Evolutionary conservation across 2,329 filamentous ascomycete genomes (phyloP).

Genomic region (Colletotrichum sp.): DNA sequence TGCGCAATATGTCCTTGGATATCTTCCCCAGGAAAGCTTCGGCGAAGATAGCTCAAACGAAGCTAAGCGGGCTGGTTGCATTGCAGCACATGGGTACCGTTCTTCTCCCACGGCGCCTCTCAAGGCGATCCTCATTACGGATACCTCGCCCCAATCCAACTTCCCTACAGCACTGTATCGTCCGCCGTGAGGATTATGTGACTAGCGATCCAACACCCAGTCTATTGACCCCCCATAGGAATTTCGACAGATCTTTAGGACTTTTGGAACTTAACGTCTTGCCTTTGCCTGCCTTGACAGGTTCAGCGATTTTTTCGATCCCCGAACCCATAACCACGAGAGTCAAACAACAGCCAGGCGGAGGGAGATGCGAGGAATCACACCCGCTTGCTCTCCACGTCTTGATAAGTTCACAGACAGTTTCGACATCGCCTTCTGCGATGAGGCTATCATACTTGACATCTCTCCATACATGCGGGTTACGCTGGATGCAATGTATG

Average conservation of each 20-base stretch:
- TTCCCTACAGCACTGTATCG: background rate
- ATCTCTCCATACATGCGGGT: accelerated
- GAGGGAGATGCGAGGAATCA: too few species aligned
- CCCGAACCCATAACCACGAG: too few species aligned
- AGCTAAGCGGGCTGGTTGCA: background rate
- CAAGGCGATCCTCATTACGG: background rate
- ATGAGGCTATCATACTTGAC: too few species aligned
- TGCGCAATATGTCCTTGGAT: background rate
- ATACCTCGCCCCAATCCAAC: background rate
- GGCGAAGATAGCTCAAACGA: background rate
- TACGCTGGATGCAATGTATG: too few species aligned
- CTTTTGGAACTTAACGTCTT: background rate
- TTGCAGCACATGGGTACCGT: background rate
- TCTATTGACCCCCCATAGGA: background rate
- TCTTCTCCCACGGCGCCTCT: background rate
- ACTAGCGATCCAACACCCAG: background rate
- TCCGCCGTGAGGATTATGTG: background rate
- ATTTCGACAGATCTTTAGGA: background rate
- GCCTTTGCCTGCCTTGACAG: background rate
- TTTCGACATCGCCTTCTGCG: too few species aligned
- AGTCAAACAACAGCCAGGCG: too few species aligned
- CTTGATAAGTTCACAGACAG: too few species aligned
- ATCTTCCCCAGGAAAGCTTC: background rate
- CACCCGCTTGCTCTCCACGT: accelerated
- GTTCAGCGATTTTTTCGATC: background rate